These are phyloP conservation scores for Forsythia viridissima DNA, from an alignment of 257 asterid genomes.

Conservation along the genomic window DNA sequence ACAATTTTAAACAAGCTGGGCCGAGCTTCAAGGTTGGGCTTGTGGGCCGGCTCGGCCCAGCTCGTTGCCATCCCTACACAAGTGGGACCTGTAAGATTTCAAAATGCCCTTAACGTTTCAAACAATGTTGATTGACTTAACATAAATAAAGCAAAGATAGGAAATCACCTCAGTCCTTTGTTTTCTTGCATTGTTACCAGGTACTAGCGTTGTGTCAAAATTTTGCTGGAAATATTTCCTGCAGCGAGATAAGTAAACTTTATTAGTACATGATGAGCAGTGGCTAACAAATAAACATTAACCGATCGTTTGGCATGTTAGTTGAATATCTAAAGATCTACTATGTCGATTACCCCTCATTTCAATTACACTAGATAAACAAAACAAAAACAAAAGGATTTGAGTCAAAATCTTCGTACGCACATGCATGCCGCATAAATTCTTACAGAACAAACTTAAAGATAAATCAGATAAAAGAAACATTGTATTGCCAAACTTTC, in stretches of 20 bases:
- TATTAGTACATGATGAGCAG: neutral
- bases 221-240: constrained; percentile 84
- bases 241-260: constrained; percentile 28
- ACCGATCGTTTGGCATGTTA: neutral
- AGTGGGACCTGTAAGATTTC: neutral
- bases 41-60: too few species aligned
- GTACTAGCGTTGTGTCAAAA: constrained; percentile 86
- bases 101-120: neutral
- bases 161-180: constrained; percentile 76
- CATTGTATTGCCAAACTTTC: neutral
- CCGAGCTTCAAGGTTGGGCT: too few species aligned
- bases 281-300: neutral
- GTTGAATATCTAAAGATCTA: neutral
- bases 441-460: too few species aligned
- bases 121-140: neutral
- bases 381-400: neutral
- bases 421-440: neutral
- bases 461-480: too few species aligned
- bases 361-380: neutral
- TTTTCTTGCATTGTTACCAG: constrained; percentile 75
- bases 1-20: too few species aligned
- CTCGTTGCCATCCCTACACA: neutral
- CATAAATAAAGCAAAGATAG: neutral
- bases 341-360: neutral
- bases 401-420: neutral